Evolutionary conservation across 768 basidiomycete genomes (phyloP).

Genomic region (Trametes coccinea): DNA sequence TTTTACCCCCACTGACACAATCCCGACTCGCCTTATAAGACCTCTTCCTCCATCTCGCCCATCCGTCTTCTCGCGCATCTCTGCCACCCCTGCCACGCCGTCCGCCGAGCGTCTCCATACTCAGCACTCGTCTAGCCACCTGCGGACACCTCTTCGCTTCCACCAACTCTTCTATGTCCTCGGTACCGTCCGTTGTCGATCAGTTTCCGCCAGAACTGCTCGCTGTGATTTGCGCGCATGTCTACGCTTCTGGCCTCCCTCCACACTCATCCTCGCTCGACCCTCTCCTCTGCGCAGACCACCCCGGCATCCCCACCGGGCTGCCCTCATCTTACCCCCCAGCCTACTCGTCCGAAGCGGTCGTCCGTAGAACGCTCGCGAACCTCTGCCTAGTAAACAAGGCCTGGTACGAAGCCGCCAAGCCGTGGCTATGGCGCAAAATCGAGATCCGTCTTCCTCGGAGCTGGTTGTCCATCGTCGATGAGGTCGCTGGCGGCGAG

Average conservation of each 20-base stretch:
- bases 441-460: constrained; percentile 82
- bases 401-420: constrained; percentile 80
- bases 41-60: not conserved
- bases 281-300: constrained; percentile 53
- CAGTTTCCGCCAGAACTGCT: constrained; percentile 74
- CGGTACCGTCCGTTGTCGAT: constrained; percentile 28
- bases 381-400: constrained; percentile 76
- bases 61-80: not conserved
- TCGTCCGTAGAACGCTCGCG: constrained; percentile 63
- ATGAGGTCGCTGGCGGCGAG: constrained; percentile 75
- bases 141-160: not conserved
- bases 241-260: constrained; percentile 65
- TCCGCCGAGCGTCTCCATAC: not conserved
- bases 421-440: constrained; percentile 84
- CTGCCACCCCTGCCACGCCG: too few relatives aligned
- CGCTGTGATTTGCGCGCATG: constrained; percentile 67
- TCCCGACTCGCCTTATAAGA: not conserved
- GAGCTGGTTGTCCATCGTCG: constrained; percentile 81
- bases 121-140: not conserved
- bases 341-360: constrained; percentile 65
- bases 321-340: constrained; percentile 76
- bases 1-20: constrained; percentile 8
- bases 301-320: constrained; percentile 50
- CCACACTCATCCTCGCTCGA: constrained; percentile 63
- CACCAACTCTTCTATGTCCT: not conserved